Evolutionary conservation across 139 green algal species (phyloP).

Genomic region (Dunaliella sp.): DNA sequence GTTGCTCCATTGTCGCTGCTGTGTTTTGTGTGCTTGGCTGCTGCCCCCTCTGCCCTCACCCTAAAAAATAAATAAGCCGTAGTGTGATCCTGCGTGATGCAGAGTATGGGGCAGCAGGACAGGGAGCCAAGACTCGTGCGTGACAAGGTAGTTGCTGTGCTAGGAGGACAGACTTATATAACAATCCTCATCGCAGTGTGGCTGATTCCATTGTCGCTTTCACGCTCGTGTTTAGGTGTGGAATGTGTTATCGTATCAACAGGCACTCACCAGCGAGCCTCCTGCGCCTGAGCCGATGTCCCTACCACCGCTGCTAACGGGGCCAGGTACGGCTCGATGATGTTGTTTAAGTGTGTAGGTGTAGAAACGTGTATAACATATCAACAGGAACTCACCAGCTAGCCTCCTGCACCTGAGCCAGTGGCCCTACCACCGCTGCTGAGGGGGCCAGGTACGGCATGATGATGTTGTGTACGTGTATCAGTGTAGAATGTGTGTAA

Average conservation of each 20-base stretch:
- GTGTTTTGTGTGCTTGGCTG: not conserved
- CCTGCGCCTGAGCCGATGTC: too few species aligned
- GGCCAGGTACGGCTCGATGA: conserved; percentile 29
- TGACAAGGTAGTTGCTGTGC: too few species aligned
- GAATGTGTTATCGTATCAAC: too few species aligned
- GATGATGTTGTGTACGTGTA: conserved; percentile 66
- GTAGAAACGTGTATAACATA: too few species aligned
- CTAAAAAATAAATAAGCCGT: not conserved
- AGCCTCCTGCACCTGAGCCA: too few species aligned
- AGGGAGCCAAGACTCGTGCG: too few species aligned
- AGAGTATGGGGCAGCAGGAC: too few species aligned
- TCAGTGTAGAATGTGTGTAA: too few species aligned
- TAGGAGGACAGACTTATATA: too few species aligned
- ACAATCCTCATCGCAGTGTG: not conserved
- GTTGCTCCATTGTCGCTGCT: not conserved
- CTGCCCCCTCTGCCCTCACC: not conserved
- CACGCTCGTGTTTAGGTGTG: too few species aligned
- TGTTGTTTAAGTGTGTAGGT: conserved; percentile 64
- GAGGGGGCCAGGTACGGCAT: conserved; percentile 3
- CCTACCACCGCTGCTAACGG: not conserved
- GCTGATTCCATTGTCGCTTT: not conserved
- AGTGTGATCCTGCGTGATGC: not conserved
- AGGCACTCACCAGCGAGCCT: not conserved
- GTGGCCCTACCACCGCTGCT: conserved; percentile 4
- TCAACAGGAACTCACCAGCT: too few species aligned